Base-by-base conservation (phyloP, 257 asterid species). In the Oldenlandia corymbosa region DNA sequence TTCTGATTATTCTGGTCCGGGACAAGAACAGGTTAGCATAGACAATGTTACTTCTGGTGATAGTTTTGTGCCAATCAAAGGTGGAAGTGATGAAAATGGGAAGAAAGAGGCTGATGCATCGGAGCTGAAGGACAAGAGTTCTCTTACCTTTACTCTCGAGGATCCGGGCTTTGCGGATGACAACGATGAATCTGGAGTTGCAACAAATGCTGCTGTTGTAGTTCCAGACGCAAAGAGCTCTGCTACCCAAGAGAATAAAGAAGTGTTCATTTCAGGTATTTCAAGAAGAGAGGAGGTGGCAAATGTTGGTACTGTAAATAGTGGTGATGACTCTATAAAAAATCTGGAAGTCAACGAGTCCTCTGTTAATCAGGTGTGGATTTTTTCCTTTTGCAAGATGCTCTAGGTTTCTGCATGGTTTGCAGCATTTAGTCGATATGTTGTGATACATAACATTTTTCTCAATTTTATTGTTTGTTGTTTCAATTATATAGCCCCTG, bases 401-500 rank as follows among this genome's bases (percentile, higher is more conserved):
- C 26, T 12, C 39, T 34, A 34, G 39, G 39, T 34, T n/a, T n/a
- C n/a, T 34, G 39, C 39, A 34, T 34, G 39, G 9, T 34, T 9
- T 34, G 39, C 28, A 18, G 66, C 55, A 11, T 60, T 45, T 55
- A 56, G 36, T 39, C 50, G 31, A 68, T 34, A 10, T 59, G 30
- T 54, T 69, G 42, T 55, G 11, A 30, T 34, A 24, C 46, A 32
- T 51, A 48, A 57, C 30, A 31, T 61, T 36, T 43, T 64, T 53
- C n/a, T n/a, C n/a, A n/a, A n/a, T n/a, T 41, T 27, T 32, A 34
- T 32, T 66, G 32, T 49, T 31, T 57, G 53, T 18, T 48, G 18
- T 30, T 14, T 24, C 58, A 14, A 26, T 62, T 30, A 46, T 76
- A 79, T 79, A 88, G 96, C 81, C 77, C 24, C 65, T 60, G 80